Evolutionary conservation across 345 rosid species (phyloP).

Genomic region (Dimocarpus longan): DNA sequence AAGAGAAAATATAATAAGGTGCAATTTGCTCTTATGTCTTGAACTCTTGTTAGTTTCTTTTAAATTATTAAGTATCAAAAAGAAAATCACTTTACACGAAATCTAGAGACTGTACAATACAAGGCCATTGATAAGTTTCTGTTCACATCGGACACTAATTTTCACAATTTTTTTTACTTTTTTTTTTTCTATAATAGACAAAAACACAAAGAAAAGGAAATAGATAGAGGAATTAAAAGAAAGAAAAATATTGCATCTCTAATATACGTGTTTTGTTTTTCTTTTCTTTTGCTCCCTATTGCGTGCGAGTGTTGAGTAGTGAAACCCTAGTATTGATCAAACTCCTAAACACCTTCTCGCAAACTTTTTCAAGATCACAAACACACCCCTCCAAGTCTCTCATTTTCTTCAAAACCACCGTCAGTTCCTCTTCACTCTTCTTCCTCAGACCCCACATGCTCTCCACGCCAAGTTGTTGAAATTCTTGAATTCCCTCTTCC

Average conservation of each 20-base stretch:
- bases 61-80: background rate
- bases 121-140: background rate
- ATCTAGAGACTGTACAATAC: constrained; percentile 8
- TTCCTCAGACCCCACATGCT: constrained; percentile 47
- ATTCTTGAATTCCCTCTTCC: constrained; percentile 47
- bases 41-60: background rate
- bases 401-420: constrained; percentile 43
- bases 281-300: constrained; percentile 17
- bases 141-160: background rate
- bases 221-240: background rate
- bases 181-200: constrained; percentile 1
- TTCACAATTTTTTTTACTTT: background rate
- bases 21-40: background rate
- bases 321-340: constrained; percentile 60
- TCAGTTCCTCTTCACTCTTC: constrained; percentile 52
- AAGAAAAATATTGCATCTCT: background rate
- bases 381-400: constrained; percentile 44
- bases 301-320: constrained; percentile 54
- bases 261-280: background rate
- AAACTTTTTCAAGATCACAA: constrained; percentile 34
- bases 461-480: constrained; percentile 33
- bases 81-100: constrained; percentile 19
- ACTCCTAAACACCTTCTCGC: constrained; percentile 54
- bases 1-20: no score
- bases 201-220: background rate